A percentile compares a stretch with the other conserved stretches of the same genome.
Evolutionary conservation across 2,329 filamentous ascomycete species (phyloP).

Genomic region (Didymella arachidicola): DNA sequence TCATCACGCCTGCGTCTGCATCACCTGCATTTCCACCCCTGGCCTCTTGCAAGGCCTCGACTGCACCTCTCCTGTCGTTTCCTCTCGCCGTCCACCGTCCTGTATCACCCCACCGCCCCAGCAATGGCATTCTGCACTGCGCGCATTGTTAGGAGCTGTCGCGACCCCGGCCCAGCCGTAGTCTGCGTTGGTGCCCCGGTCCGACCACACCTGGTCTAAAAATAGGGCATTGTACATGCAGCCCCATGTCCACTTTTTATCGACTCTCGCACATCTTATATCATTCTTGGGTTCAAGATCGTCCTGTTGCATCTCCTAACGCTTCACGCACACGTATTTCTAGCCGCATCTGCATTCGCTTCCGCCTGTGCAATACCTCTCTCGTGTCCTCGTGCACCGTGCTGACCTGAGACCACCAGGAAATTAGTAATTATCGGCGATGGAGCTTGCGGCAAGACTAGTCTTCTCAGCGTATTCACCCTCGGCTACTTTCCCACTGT

Average conservation of each 20-base stretch:
- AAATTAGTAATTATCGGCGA: constrained; percentile 97
- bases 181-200: constrained; percentile 51
- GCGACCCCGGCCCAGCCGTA: constrained; percentile 42
- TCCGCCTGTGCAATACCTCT: constrained; percentile 18
- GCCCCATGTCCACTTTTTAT: constrained; percentile 47
- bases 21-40: constrained; percentile 4
- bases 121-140: constrained; percentile 10
- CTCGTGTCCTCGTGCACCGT: constrained; percentile 22
- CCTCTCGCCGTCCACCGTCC: background rate
- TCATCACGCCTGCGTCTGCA: constrained; percentile 4
- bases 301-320: constrained; percentile 18
- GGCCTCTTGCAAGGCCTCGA: background rate
- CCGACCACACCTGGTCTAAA: constrained; percentile 47
- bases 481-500: constrained; percentile 97
- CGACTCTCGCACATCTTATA: constrained; percentile 37
- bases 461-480: constrained; percentile 95
- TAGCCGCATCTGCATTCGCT: constrained; percentile 21
- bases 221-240: constrained; percentile 44
- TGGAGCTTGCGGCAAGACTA: constrained; percentile 98
- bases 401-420: constrained; percentile 60
- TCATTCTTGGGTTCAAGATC: constrained; percentile 25
- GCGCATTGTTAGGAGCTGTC: constrained; percentile 16
- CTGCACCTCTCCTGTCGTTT: background rate
- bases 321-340: constrained; percentile 17
- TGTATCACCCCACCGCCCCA: constrained; percentile 1